phyloP scores from a whole-genome alignment of 2,329 filamentous ascomycete species.

The Colletotrichum nymphaeae region DNA sequence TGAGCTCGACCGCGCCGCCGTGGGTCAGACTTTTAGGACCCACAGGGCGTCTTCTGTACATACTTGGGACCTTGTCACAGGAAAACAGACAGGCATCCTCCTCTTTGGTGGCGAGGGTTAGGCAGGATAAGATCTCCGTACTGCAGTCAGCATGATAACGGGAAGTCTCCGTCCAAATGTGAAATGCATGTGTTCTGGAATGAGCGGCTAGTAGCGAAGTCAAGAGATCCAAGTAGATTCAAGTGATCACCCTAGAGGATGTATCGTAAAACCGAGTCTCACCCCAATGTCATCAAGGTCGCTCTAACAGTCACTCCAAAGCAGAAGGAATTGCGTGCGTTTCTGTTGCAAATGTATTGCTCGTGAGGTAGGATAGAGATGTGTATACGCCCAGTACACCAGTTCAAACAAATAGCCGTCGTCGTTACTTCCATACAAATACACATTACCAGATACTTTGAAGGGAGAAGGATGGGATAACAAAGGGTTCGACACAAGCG shows the following conservation, averaged over 20 bases:
- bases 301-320: neutral
- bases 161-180: neutral
- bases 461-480: neutral
- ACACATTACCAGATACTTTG: slow-evolving; percentile 28
- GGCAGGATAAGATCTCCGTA: neutral
- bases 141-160: neutral
- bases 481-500: neutral
- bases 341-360: neutral
- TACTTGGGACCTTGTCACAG: neutral
- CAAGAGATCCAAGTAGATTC: too few species aligned
- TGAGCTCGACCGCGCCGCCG: neutral
- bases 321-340: neutral
- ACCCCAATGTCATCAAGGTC: accelerated
- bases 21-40: neutral
- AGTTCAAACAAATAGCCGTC: slow-evolving; percentile 9
- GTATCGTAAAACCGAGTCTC: too few species aligned
- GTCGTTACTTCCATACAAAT: slow-evolving; percentile 32
- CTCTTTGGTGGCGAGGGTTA: neutral
- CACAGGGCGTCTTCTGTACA: slow-evolving; percentile 21
- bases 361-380: slow-evolving; percentile 8
- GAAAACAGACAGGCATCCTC: neutral
- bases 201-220: too few species aligned
- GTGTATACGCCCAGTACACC: slow-evolving; percentile 33
- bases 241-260: too few species aligned
- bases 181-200: neutral